Base-by-base conservation (phyloP, 169 alveolate species). In the Plasmodium adleri region DNA sequence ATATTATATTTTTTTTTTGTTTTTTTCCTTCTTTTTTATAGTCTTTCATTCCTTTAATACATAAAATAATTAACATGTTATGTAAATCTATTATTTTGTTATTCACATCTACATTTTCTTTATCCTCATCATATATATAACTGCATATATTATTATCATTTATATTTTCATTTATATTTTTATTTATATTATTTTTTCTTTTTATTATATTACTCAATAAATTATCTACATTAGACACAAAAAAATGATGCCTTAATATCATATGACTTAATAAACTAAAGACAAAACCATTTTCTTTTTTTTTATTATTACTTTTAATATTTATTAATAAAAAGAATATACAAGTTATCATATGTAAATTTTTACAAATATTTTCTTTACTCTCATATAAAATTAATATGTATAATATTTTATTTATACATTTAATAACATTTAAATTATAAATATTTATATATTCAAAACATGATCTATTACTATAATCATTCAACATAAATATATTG, bases 41-140 rank as follows among this genome's bases (percentile, higher is more conserved):
- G 17, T 28, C 89, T 6, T 78, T 15, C 89, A 78, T 78, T 20
- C 89, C 89, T 45, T 59, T 64, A 50, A 78, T 22, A 66, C 78
- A 64, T 64, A 78, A 22, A 50, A n/a, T 2, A 64, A 78, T 45
- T 28, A 78, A 9, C 89, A 78, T 78, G 50, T 78, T 76, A 66
- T 78, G 76, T 49, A 78, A 78, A 50, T 64, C 17, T 66, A 64
- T 47, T 22, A 78, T 78, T 64, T 78, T 78, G 1, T 45, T 15
- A n/a, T 39, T 0, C 45, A 50, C 39, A 20, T 66, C n/a, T 52
- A 64, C 76, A 67, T 45, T 52, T 78, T 64, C 80, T 64, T 64
- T 49, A 5, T 66, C 20, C 8, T 13, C 54, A 66, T 78, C 74
- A 52, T 64, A 78, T 7, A 64, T 64, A n/a, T 64, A 78, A 28